phyloP scores from a whole-genome alignment of 2,329 filamentous ascomycete genomes.

The Thelonectria rubi region DNA sequence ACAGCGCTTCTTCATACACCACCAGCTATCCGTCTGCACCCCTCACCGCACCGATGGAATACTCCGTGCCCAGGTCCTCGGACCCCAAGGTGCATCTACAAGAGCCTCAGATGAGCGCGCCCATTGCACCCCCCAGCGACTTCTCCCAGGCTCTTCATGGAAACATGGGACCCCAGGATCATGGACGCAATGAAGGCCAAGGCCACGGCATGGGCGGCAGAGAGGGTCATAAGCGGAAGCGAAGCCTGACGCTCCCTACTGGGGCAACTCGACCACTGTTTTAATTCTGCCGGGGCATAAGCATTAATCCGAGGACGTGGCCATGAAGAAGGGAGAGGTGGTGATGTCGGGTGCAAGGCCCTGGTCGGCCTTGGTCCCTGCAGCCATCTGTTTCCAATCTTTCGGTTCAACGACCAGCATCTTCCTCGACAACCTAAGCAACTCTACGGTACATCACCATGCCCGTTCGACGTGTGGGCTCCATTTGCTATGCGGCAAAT shows the following conservation, averaged over 20 bases:
- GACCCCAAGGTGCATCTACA: conserved; percentile 46
- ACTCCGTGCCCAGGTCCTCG: conserved; percentile 45
- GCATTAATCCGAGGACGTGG: conserved; percentile 1
- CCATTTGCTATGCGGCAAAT: conserved; percentile 10
- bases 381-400: not conserved
- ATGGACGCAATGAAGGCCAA: conserved; percentile 17
- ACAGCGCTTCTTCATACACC: conserved; percentile 56
- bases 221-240: conserved; percentile 50
- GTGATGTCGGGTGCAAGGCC: not conserved
- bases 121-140: conserved; percentile 62
- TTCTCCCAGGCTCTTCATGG: conserved; percentile 60
- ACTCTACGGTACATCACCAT: conserved; percentile 7
- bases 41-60: conserved; percentile 63
- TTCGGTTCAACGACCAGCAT: conserved; percentile 8
- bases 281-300: conserved; percentile 1
- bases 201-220: conserved; percentile 31
- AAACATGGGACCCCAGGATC: conserved; percentile 28
- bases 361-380: conserved; percentile 7
- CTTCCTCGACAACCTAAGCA: not conserved
- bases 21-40: conserved; percentile 64
- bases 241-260: conserved; percentile 46
- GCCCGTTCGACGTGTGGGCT: conserved; percentile 3
- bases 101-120: conserved; percentile 65
- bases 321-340: not conserved
- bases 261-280: conserved; percentile 21